Base-by-base conservation (phyloP, 257 asterid species). In the Scutellaria galericulata region DNA sequence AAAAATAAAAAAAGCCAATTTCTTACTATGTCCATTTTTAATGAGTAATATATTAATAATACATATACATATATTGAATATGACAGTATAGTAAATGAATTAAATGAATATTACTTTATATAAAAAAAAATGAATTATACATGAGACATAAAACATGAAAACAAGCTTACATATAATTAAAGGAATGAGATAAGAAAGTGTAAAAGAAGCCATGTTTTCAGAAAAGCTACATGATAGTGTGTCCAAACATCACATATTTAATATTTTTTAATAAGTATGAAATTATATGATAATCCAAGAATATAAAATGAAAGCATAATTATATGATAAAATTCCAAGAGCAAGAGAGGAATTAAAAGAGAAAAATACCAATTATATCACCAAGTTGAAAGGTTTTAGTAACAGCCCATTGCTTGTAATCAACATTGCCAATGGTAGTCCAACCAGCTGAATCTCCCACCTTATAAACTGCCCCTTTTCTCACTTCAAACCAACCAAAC, bases 381-480 rank as follows among this genome's bases (percentile, higher is more conserved):
- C 93, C 96, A 60, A 88, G 14, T 52, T 60, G 80, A 68, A 92
- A 92, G 66, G 80, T 80, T 75, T 87, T 90, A 2, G 74, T 55
- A 20, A 79, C 75, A 78, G 95, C 80, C 98, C 98, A 92, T 1
- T 64, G 72, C 81, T 79, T 87, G 82, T 92, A 92, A 79, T 92
- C 89, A 46, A 88, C 85, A 73, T 86, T 85, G 51, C 95, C 96
- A 64, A 90, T 83, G 41, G 90, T 92, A 9, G 97, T 92, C 98
- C 98, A 92, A 3, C 98, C 98, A 59, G 95, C 85, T 9, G 87
- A 79, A 46, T 88, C 98, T 71, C 98, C 98, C 56, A 92, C 98
- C 74, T 83, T 90, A 51, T 92, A 78, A 7, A 87, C 87, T 12
- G 22, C 89, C 12, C 87, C 86, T 44, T 35, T 55, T 0, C 82